Conservation (phyloP, 2,329 filamentous ascomycete species). For the Penicillium sp. region DNA sequence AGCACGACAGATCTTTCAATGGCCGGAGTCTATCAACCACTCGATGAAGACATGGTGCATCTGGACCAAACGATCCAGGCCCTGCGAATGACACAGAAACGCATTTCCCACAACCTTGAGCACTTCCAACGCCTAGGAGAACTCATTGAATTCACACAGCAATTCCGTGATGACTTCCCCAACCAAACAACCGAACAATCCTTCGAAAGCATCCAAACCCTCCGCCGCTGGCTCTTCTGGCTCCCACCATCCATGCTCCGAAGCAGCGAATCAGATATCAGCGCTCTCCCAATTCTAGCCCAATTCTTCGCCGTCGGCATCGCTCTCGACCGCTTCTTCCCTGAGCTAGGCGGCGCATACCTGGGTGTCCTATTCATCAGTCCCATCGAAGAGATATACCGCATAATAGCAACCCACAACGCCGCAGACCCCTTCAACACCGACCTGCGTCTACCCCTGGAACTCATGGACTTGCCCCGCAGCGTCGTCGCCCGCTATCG, state of each 20-base stretch:
- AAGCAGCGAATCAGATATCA: slow-evolving; percentile 64
- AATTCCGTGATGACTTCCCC: slow-evolving; percentile 61
- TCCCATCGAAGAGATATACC: slow-evolving; percentile 78
- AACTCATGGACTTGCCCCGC: slow-evolving; percentile 64
- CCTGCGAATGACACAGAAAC: slow-evolving; percentile 49
- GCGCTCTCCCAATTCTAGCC: slow-evolving; percentile 71
- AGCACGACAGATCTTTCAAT: slow-evolving; percentile 29
- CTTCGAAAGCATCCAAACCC: slow-evolving; percentile 78
- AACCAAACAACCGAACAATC: slow-evolving; percentile 68
- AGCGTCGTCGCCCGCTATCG: slow-evolving; percentile 62
- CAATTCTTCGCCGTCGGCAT: slow-evolving; percentile 87
- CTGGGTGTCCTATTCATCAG: slow-evolving; percentile 69
- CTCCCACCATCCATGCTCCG: slow-evolving; percentile 77
- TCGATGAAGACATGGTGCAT: slow-evolving; percentile 60
- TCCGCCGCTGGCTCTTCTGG: slow-evolving; percentile 93
- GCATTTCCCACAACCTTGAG: slow-evolving; percentile 61
- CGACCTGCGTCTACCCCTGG: slow-evolving; percentile 53
- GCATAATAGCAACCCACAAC: slow-evolving; percentile 62
- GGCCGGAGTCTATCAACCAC: slow-evolving; percentile 28
- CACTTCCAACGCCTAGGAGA: slow-evolving; percentile 61
- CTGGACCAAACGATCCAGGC: slow-evolving; percentile 60
- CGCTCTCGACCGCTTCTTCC: slow-evolving; percentile 80
- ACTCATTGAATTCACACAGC: slow-evolving; percentile 63
- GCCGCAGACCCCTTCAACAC: slow-evolving; percentile 50
- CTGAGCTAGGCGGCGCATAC: slow-evolving; percentile 81